Evolutionary conservation across 1,284 basidiomycete species (phyloP), one percentile per base, ranked within the genome.

Genomic region (Ceratorhiza oryzae-sativae): DNA sequence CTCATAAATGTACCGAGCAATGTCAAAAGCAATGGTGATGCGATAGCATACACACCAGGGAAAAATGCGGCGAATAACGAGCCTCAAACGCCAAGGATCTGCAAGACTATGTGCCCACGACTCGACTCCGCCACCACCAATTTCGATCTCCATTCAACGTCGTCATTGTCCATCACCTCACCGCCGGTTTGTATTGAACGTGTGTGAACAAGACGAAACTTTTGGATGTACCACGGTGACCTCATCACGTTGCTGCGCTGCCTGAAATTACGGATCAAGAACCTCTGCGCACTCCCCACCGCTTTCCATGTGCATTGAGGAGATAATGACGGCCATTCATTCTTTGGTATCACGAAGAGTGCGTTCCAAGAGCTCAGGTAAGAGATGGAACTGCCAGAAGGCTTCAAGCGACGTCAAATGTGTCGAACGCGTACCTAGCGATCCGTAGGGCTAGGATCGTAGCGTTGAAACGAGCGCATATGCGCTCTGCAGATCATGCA

Each of bases 351-450:
- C 61, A 46, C 27, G 34, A 34, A 49, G 61, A 32, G 25, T 32
- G 32, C 23, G 42, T 18, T 15, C 61, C 5, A 36, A 63, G 45
- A 30, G 25, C 15, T 49, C 32, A 48, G 9, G 61, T 32, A 27
- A 30, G 45, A 32, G 27, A 32, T 49, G 42, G 42, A 46, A 49
- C 42, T 18, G 55, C n/a, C 55, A 46, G 61, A 63, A 63, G 61
- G 13, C 13, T n/a, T 9, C 61, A 63, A 63, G 61, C 61, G 61
- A 63, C 32, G 61, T 49, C 61, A 63, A 20, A 36, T 34, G 32
- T 34, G 32, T 41, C 32, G 55, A 36, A 15, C 61, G 42, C 61
- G 61, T 63, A 63, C 39, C 45, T 63, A 34, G 39, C 42, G 30
- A 63, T 61, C 27, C 39, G 20, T 30, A n/a, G 61, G 30, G 41